Evolutionary conservation across 129 eudicot species (phyloP).

Genomic region (Saussurea involucrata): DNA sequence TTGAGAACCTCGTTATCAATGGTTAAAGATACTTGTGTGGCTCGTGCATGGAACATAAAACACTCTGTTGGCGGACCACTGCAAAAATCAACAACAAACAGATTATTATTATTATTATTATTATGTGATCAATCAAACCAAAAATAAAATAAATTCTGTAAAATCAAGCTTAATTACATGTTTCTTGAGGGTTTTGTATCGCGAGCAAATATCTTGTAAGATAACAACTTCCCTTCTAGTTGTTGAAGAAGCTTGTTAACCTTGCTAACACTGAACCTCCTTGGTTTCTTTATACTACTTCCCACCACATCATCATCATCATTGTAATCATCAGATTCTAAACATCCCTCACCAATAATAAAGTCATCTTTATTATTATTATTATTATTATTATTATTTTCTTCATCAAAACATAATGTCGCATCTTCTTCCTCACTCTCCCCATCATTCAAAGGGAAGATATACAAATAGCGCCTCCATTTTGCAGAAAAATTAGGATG

Average conservation of each 20-base stretch:
- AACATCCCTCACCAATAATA: constrained; percentile 17
- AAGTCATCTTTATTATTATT: neutral
- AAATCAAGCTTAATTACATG: constrained; percentile 50
- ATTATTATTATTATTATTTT: no score
- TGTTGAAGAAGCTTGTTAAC: constrained; percentile 68
- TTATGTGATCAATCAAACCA: no score
- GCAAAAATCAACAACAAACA: constrained; percentile 28
- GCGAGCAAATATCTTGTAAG: constrained; percentile 94
- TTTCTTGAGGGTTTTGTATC: constrained; percentile 95
- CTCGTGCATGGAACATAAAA: constrained; percentile 89
- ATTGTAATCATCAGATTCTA: constrained; percentile 20
- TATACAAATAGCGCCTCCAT: constrained; percentile 91
- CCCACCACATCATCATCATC: constrained; percentile 32
- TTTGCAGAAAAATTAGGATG: constrained; percentile 97
- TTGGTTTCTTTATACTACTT: constrained; percentile 48
- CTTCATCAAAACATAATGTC: constrained; percentile 5
- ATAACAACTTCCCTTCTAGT: constrained; percentile 78
- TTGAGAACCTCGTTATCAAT: constrained; percentile 40
- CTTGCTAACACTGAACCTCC: constrained; percentile 49
- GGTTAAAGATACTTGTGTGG: constrained; percentile 59
- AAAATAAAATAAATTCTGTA: neutral
- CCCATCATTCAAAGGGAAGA: constrained; percentile 66
- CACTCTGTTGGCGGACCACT: constrained; percentile 99
- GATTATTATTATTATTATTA: no score
- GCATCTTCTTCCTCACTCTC: constrained; percentile 20